phyloP scores from a whole-genome alignment of 2,329 filamentous ascomycete species.

The Graphium sp. region DNA sequence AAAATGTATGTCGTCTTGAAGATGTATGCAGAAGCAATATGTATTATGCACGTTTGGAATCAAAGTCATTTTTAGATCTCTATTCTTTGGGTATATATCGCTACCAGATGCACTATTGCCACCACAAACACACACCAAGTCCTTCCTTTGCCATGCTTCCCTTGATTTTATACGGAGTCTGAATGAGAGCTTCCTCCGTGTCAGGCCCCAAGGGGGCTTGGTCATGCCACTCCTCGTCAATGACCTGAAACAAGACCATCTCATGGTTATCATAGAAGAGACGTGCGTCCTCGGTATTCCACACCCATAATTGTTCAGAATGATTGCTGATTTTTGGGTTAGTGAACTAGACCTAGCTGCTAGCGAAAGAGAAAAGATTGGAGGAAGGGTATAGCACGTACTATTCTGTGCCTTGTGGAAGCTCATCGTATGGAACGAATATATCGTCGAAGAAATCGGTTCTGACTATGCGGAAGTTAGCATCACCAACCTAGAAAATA shows the following conservation, averaged over 20 bases:
- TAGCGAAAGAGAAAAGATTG: no score
- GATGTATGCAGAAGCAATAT: no score
- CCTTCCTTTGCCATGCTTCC: conserved; percentile 48
- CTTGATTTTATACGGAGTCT: conserved; percentile 55
- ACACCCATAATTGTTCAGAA: conserved; percentile 69
- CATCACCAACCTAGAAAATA: neutral
- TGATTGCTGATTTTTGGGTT: conserved; percentile 55
- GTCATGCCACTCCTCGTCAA: conserved; percentile 83
- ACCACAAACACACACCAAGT: conserved; percentile 47
- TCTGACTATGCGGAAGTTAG: conserved; percentile 27
- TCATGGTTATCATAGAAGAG: conserved; percentile 87
- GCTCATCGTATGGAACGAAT: conserved; percentile 55
- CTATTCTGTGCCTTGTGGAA: conserved; percentile 66
- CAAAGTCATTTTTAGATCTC: no score
- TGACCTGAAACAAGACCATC: conserved; percentile 69
- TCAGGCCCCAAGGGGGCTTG: conserved; percentile 56
- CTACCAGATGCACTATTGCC: no score
- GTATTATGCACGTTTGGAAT: no score
- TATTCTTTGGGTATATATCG: no score
- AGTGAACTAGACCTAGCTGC: no score
- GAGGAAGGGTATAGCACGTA: no score
- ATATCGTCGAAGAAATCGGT: conserved; percentile 94
- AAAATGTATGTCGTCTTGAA: no score
- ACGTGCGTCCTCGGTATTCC: conserved; percentile 55
- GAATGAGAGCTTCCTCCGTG: conserved; percentile 42